Evolutionary conservation across 1,284 basidiomycete genomes (phyloP), one percentile per base, ranked within the genome.

Genomic region (Rhodotorula sp.): DNA sequence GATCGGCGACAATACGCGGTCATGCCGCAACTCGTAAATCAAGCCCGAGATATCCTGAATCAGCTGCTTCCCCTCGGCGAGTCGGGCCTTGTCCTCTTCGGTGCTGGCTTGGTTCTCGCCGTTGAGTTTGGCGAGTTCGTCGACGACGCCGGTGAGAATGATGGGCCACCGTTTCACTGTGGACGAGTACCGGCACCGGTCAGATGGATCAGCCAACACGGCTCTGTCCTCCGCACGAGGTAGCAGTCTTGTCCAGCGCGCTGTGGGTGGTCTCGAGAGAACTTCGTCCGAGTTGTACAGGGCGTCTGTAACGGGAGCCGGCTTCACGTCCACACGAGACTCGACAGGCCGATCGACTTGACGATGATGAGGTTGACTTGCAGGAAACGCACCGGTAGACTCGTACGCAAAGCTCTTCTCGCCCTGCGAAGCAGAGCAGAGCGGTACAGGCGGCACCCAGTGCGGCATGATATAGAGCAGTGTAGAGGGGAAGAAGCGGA

Each of bases 81-180:
- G 54, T 3, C 54, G 54, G 12, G n/a, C 54, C 23, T 78, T 76
- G 70, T 45, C 76, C 76, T 73, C 83, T 72, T 21, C 83, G 82
- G 78, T 89, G 19, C 43, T 26, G 28, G 15, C 14, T 1, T 23
- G 10, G 56, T 81, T 78, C 16, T 74, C 71, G 64, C 78, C 68
- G 68, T 79, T 79, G 64, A 79, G 75, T 62, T 85, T 85, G 77
- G 88, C 86, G 58, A 93, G 81, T 60, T 86, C 86, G 79, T 92
- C 89, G 75, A 93, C 88, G 68, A 92, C 85, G 68, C 86, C 85
- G 10, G 92, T 92, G 61, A 94, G 84, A 76, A 95, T 97, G 47
- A 90, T 85, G 1, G 95, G 95, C 95, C 95, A 98, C 69, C 93
- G 70, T 50, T 67, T 71, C 43, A 67, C 66, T 67, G 66, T 23